Evolutionary conservation across 2,329 filamentous ascomycete species (phyloP), one percentile per base, ranked within the genome.

Genomic region (Fusarium haematococcum): DNA sequence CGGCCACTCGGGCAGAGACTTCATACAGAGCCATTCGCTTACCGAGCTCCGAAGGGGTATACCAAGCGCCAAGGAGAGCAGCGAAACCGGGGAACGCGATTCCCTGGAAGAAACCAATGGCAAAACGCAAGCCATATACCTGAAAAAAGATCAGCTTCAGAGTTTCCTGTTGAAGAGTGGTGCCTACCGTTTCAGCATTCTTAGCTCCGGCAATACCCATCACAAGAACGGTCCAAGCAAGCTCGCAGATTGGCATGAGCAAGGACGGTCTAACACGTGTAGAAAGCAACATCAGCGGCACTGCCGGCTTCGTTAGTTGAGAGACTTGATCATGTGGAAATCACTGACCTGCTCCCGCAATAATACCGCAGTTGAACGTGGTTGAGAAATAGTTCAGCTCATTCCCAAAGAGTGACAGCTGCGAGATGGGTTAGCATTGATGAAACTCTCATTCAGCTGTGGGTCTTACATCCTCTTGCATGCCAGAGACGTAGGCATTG

Each of bases 51-150:
- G 75, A 69, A 1, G 78, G 79, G 0, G 75, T 75, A 20, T 82
- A 82, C 80, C 80, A 81, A 5, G 72, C 76, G 4, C 80, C 80
- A 2, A 82, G 74, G 14, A 82, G 73, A 1, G 78, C 74, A 10
- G 69, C 65, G 25, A 76, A 75, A n/a, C 77, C 76, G 1, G 70
- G 80, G 63, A 74, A 81, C 23, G 75, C 77, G 61, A 35, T 76
- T 25, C 70, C 75, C 35, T 81, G 78, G 13, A 80, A 75, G 39
- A 81, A 76, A 2, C 80, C 80, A n/a, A 80, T 77, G 14, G 80
- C 73, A 57, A 82, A 81, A 0, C 80, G 74, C 3, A 81, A 70
- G 5, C 66, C 79, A 20, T 80, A 80, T 6, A 81, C 54, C 39
- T 79, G 30, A 32, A 10, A 32, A 32, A 32, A 32, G 30, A 4